Base-by-base conservation (phyloP, 768 basidiomycete species). In the Russula virescens region DNA sequence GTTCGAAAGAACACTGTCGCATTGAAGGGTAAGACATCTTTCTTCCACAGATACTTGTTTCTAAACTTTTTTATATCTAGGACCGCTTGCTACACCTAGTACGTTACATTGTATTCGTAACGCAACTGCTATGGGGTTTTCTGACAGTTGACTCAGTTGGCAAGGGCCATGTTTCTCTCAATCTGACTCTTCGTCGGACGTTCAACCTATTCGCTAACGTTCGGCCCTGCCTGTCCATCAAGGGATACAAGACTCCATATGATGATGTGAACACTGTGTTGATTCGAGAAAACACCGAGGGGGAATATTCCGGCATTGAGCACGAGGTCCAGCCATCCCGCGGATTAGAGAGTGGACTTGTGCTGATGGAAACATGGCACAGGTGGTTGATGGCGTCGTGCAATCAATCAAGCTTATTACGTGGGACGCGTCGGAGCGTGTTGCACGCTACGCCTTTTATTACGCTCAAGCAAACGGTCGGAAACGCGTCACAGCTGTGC, bases 391-490 rank as follows among this genome's bases (percentile, higher is more conserved):
- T 64, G 97, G 97, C 66, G 97, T 99, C 60, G 97, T 99, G 45
- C 97, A 99, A 77, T 97, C 94, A 49, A 98, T 99, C 81, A 99
- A 99, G 77, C 85, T 99, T 58, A 99, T 99, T 72, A 99, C 97
- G 40, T 95, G 94, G 88, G 90, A 98, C 55, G 97, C 97, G 14
- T 98, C 97, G 5, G 94, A 98, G 75, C 93, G 97, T 57, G 97
- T 99, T 61, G 97, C 97, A 49, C 88, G 94, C 50, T 99, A 98
- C 73, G 97, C 97, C 7, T 99, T 99, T 83, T 84, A 97, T 76
- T 97, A 98, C 70, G 97, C 97, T n/a, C 85, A 88, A 68, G 80
- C 87, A 59, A 86, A 83, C 70, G 91, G 91, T 65, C 79, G 97
- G 66, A 88, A 87, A 74, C 86, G 91, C 69, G 97, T 99, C 65